Evolutionary conservation across 2,329 filamentous ascomycete genomes (phyloP).

Genomic region (Colletotrichum simmondsii): DNA sequence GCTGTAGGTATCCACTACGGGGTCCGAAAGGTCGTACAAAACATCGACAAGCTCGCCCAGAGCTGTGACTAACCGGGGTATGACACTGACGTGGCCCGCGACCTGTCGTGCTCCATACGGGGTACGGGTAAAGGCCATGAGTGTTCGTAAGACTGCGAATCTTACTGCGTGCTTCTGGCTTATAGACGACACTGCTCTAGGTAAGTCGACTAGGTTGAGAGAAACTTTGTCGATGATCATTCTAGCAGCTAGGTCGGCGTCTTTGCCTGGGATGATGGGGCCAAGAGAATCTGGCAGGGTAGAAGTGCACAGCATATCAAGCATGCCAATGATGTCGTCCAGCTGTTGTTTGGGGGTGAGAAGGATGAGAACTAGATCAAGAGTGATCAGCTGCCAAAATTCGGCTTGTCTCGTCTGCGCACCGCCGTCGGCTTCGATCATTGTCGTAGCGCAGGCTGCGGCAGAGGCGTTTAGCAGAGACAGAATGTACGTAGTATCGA

Average conservation of each 20-base stretch:
- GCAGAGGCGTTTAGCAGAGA: constrained; percentile 73
- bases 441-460: constrained; percentile 64
- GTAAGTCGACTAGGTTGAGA: constrained; percentile 68
- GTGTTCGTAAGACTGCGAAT: constrained; percentile 61
- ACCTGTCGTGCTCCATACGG: constrained; percentile 73
- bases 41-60: constrained; percentile 75
- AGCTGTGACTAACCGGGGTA: constrained; percentile 80
- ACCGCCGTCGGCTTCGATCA: constrained; percentile 42
- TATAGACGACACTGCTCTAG: constrained; percentile 52
- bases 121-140: constrained; percentile 71
- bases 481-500: constrained; percentile 73
- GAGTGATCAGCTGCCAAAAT: constrained; percentile 77
- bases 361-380: constrained; percentile 74
- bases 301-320: constrained; percentile 75
- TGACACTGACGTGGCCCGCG: constrained; percentile 73
- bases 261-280: constrained; percentile 63
- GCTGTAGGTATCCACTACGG: constrained; percentile 8
- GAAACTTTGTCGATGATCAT: constrained; percentile 72
- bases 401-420: constrained; percentile 46
- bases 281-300: constrained; percentile 73
- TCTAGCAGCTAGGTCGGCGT: constrained; percentile 54
- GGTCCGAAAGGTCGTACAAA: constrained; percentile 65
- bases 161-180: constrained; percentile 55
- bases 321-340: constrained; percentile 70
- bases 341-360: constrained; percentile 74